These are phyloP conservation scores for Nitzschia sp. DNA, from an alignment of 108 stramenopile genomes.

Conservation along the genomic window DNA sequence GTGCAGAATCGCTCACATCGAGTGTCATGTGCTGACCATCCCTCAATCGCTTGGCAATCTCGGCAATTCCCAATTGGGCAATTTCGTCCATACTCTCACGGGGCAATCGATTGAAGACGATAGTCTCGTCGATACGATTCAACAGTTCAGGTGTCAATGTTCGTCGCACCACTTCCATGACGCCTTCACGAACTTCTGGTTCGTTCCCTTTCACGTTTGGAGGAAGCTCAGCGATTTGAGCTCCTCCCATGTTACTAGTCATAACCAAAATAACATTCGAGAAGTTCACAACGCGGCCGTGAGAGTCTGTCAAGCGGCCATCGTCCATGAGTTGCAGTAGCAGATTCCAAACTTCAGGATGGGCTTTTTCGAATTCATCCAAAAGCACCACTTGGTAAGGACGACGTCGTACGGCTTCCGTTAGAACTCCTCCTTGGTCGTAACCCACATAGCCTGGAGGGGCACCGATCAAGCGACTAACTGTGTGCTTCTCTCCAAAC, in stretches of 20 bases:
- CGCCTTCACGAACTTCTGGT: conserved; percentile 56
- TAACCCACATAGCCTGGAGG: conserved; percentile 58
- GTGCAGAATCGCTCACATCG: conserved; percentile 55
- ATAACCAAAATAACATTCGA: conserved; percentile 75
- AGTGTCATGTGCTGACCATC: conserved; percentile 64
- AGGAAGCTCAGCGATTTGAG: conserved; percentile 66
- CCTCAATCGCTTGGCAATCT: conserved; percentile 59
- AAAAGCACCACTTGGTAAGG: conserved; percentile 84
- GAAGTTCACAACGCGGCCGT: conserved; percentile 74
- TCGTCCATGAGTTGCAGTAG: conserved; percentile 84
- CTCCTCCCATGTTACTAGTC: conserved; percentile 82
- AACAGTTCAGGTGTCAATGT: conserved; percentile 74
- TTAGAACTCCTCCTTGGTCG: conserved; percentile 78
- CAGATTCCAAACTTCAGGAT: conserved; percentile 81
- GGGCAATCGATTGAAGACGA: conserved; percentile 71
- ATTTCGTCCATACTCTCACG: conserved; percentile 73
- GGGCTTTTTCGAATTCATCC: conserved; percentile 82
- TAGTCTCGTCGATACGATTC: conserved; percentile 76
- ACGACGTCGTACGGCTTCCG: conserved; percentile 73
- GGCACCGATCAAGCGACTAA: conserved; percentile 79
- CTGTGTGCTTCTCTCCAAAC: conserved; percentile 84
- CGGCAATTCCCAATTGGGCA: conserved; percentile 57
- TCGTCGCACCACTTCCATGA: conserved; percentile 65
- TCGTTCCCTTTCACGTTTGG: conserved; percentile 54
- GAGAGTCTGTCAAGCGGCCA: conserved; percentile 73